Evolutionary conservation across 2,329 filamentous ascomycete species (phyloP), one percentile per base, ranked within the genome.

Genomic region (Arthrobotrys conoides): DNA sequence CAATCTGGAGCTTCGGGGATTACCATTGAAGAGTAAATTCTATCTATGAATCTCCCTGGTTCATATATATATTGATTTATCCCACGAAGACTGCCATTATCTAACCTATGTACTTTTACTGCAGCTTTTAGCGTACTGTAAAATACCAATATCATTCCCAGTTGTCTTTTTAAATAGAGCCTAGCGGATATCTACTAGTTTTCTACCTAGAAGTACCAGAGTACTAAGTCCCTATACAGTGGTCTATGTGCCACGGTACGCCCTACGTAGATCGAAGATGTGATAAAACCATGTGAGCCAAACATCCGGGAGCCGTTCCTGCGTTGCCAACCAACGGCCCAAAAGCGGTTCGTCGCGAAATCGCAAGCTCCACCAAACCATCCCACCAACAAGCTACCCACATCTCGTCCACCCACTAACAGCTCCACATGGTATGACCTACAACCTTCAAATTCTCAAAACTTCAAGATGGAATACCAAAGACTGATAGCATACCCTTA

Each of bases 361-460:
- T 59, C 27, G 18, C 41, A 61, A 71, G 69, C 61, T 72, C 46
- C 48, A 49, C 48, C 68, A 64, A 49, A 65, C 41, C 68, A 71
- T 71, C 68, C 68, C 68, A 71, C 57, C 57, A 63, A 63, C 30
- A 57, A 68, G 48, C 65, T 36, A 57, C 22, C 55, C 44, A 48
- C 44, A 67, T 30, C 64, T 55, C 38, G 27, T 16, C 55, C 18
- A 24, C 41, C 48, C 16, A 38, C 48, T 30, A 59, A 30, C 30
- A 73, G 61, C 70, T 73, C 59, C 66, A 76, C 72, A 76, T 76
- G 72, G 72, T 76, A 70, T 16, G 9, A 27, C 33, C 48, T 51
- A 44, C 5, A 10, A 30, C 30, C 41, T 59, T 30, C 14, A 33
- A 14, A 71, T 1, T 8, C 33, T 10, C 33, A 36, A 18, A 33